Evolutionary conservation across 179 eudicot species (phyloP).

Genomic region (Spinacia oleracea): DNA sequence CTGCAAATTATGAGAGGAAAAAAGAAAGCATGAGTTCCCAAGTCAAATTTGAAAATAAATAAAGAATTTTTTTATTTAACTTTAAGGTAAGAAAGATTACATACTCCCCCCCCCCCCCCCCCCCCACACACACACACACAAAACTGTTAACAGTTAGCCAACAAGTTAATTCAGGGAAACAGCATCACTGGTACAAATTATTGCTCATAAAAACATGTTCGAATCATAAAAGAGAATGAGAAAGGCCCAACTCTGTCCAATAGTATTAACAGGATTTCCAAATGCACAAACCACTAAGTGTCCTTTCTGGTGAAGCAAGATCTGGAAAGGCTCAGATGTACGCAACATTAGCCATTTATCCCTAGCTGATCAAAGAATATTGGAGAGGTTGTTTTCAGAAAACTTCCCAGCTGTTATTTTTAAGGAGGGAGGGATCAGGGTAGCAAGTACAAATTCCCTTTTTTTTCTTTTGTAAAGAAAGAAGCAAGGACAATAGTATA

Average conservation of each 20-base stretch:
- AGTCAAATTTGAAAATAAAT: background rate
- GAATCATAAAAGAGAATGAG: background rate
- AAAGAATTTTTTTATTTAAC: background rate
- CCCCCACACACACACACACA: too few species aligned
- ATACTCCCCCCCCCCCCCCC: too few species aligned
- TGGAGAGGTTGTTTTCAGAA: background rate
- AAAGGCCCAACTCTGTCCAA: background rate
- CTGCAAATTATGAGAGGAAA: constrained; percentile 44
- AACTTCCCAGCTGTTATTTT: background rate
- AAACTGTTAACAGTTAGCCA: background rate
- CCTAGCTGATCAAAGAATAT: background rate
- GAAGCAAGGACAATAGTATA: too few species aligned
- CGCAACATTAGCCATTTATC: background rate
- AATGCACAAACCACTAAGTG: background rate
- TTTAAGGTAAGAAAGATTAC: background rate
- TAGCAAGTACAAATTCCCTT: too few species aligned
- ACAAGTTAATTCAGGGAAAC: background rate
- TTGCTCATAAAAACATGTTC: background rate
- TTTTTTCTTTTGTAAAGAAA: too few species aligned
- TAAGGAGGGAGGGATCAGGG: background rate
- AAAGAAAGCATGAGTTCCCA: constrained; percentile 1
- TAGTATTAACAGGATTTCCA: background rate
- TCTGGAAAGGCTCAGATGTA: background rate
- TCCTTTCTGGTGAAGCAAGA: background rate
- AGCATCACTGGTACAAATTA: background rate